Base-by-base conservation (phyloP, 1,284 basidiomycete genomes). In the Pseudozyma hubeiensis region DNA sequence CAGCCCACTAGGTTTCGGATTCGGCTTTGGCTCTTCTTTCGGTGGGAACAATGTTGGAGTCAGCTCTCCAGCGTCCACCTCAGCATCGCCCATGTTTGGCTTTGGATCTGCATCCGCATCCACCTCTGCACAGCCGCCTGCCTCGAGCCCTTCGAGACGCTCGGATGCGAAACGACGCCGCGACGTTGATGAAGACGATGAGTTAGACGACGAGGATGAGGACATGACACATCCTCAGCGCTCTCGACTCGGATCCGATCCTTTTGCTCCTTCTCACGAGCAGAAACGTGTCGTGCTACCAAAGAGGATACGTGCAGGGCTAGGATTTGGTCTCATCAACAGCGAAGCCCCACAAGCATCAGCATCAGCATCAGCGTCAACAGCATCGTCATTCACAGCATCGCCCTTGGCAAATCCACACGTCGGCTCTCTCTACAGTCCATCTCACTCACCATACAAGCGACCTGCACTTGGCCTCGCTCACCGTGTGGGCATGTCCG, bases 1-100 rank as follows among this genome's bases (percentile, higher is more conserved):
- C 16, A 69, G 62, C 45, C 74, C 69, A 17, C 64, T 78, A 14
- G 74, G 69, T n/a, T 78, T 78, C 33, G 76, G 76, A 3, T 78
- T 78, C 33, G 76, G 76, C 31, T 78, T 78, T 43, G 76, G 76
- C 17, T 69, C 74, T 19, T 77, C 76, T 0, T 73, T 78, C 29
- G 68, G 64, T 17, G 64, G 57, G 30, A 69, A 73, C 53, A 76
- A 70, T 41, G 44, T 50, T 3, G 35, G 48, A 33, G 19, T 24
- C 52, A 5, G 29, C 16, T 67, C 64, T 31, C 58, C 58, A 8
- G 64, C 60, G 8, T 46, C 55, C 14, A 40, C 66, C 19, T 46
- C 45, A 14, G 48, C 56, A 43, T 63, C 60, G 16, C 56, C 60
- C 47, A 59, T 56, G 56, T 59, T 64, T 35, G 61, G 62, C 10